Conservation (phyloP, 257 asterid species). For the Solanum dulcamara region DNA sequence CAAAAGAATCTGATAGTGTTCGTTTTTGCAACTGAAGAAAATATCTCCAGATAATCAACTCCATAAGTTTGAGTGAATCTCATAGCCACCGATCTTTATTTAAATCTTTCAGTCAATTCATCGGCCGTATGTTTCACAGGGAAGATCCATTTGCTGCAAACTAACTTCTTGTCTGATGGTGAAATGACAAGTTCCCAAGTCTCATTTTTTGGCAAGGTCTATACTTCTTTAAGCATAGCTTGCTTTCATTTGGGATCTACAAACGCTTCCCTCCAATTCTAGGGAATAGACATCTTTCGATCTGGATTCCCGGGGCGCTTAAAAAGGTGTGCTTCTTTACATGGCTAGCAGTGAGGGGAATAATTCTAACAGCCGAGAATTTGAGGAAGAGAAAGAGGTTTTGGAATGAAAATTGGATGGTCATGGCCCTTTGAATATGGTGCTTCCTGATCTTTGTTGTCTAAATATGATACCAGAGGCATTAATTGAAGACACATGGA, state of each 20-base stretch:
- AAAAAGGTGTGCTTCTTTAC: not conserved
- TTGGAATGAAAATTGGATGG: not conserved
- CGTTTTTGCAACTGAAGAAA: not conserved
- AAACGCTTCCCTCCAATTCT: not conserved
- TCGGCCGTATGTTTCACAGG: not conserved
- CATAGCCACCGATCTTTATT: not conserved
- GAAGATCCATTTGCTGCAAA: not conserved
- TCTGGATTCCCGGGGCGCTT: not conserved
- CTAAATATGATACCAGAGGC: not conserved
- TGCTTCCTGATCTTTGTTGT: not conserved
- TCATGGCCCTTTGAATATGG: not conserved
- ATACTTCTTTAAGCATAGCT: not conserved
- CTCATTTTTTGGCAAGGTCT: not conserved
- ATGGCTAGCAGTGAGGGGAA: not conserved
- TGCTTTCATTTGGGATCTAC: not conserved
- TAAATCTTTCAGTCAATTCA: not conserved
- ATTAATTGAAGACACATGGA: not conserved
- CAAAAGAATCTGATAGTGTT: not conserved
- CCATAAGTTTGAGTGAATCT: not conserved
- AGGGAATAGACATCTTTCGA: not conserved
- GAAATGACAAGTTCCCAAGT: not conserved
- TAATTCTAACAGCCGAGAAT: not conserved
- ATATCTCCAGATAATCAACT: not conserved
- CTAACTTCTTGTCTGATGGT: not conserved
- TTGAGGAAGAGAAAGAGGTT: not conserved